Conservation (phyloP, 1,284 basidiomycete genomes). For the Irpex sp. region DNA sequence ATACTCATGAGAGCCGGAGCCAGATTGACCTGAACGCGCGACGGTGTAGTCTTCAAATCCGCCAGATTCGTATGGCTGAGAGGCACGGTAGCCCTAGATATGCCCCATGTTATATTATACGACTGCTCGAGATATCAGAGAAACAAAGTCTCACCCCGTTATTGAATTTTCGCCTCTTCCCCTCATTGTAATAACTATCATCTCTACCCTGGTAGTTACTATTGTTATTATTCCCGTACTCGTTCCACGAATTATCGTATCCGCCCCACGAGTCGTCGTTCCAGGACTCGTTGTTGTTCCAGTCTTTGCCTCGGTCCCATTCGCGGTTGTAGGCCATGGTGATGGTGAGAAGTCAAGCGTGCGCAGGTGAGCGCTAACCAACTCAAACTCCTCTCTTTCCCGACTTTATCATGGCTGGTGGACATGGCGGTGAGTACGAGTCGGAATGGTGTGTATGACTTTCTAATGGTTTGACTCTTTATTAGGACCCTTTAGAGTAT, state of each 20-base stretch:
- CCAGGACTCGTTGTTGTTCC: constrained; percentile 35
- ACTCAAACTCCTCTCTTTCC: constrained; percentile 20
- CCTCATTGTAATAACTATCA: constrained; percentile 64
- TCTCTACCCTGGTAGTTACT: constrained; percentile 51
- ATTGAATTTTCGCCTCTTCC: constrained; percentile 75
- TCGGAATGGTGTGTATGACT: background rate
- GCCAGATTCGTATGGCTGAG: constrained; percentile 42
- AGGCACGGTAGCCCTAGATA: constrained; percentile 44
- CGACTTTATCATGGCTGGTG: constrained; percentile 41
- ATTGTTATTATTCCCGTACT: constrained; percentile 42
- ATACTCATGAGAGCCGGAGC: constrained; percentile 37
- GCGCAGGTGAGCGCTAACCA: constrained; percentile 20
- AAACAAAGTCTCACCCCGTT: constrained; percentile 50
- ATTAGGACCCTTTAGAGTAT: constrained; percentile 3
- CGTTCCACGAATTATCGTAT: constrained; percentile 8
- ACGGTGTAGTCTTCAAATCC: constrained; percentile 26
- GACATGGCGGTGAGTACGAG: constrained; percentile 29
- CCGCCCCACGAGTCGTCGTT: constrained; percentile 6
- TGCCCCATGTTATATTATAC: constrained; percentile 11
- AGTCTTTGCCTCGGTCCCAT: constrained; percentile 75
- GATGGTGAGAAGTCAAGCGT: constrained; percentile 24
- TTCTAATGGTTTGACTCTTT: background rate
- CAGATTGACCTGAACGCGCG: constrained; percentile 18
- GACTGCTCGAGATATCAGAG: background rate
- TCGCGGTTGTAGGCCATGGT: constrained; percentile 70